Conservation (phyloP, 2,329 filamentous ascomycete genomes). For the Xylaria sp. region DNA sequence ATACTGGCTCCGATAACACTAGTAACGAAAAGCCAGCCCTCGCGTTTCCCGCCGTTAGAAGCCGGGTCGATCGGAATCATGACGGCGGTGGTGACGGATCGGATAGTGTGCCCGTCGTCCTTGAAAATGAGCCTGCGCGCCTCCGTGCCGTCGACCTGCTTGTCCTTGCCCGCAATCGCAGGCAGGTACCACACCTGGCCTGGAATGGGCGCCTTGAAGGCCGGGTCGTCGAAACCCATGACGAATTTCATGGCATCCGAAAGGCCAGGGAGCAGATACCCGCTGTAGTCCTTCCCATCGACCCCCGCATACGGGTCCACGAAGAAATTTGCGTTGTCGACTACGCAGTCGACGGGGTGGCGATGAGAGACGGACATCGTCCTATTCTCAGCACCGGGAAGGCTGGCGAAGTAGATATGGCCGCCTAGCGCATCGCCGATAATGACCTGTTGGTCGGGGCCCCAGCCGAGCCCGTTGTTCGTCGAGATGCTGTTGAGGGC, state of each 20-base stretch:
- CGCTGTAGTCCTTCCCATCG: conserved; percentile 59
- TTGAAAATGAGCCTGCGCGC: conserved; percentile 60
- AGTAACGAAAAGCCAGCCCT: conserved; percentile 67
- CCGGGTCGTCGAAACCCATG: conserved; percentile 45
- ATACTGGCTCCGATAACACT: conserved; percentile 62
- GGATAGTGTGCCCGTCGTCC: conserved; percentile 63
- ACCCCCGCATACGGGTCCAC: conserved; percentile 59
- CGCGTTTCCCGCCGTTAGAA: conserved; percentile 54
- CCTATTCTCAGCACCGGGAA: conserved; percentile 43
- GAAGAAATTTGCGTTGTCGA: conserved; percentile 70
- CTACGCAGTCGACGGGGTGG: conserved; percentile 55
- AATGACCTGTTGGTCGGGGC: conserved; percentile 54
- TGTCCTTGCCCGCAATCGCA: conserved; percentile 29
- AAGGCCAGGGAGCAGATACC: conserved; percentile 63
- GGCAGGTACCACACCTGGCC: conserved; percentile 57
- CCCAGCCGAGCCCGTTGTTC: conserved; percentile 67
- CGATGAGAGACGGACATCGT: conserved; percentile 55
- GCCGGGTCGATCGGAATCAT: conserved; percentile 63
- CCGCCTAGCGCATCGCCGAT: conserved; percentile 58
- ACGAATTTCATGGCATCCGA: conserved; percentile 53
- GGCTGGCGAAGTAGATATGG: conserved; percentile 55
- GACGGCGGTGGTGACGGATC: conserved; percentile 62
- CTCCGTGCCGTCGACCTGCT: conserved; percentile 52
- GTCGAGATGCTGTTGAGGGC: conserved; percentile 59
- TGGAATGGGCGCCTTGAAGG: conserved; percentile 53